Conservation (phyloP, 2,329 filamentous ascomycete genomes). For the Harringtonia aguacate region DNA sequence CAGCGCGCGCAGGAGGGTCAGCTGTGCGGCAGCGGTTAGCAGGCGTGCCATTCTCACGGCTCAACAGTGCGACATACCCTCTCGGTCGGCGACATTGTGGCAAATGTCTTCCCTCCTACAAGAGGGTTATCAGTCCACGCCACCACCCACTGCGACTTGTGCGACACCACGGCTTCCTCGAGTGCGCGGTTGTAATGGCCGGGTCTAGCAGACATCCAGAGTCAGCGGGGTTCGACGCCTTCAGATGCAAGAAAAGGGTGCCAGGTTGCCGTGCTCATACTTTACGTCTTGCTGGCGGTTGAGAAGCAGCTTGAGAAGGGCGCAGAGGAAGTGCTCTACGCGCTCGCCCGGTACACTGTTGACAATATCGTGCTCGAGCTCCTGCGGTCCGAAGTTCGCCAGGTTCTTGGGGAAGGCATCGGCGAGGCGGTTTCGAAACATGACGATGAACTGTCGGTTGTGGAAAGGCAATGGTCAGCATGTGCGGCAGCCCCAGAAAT, state of each 20-base stretch:
- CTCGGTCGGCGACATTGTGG: conserved; percentile 69
- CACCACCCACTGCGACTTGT: conserved; percentile 80
- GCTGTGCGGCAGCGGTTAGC: conserved; percentile 34
- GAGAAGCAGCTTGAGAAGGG: conserved; percentile 73
- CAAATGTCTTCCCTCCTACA: conserved; percentile 69
- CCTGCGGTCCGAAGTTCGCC: conserved; percentile 85
- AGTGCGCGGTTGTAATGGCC: conserved; percentile 89
- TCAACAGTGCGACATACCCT: conserved; percentile 45
- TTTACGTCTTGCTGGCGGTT: conserved; percentile 99
- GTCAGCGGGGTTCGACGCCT: no score
- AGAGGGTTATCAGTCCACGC: conserved; percentile 82
- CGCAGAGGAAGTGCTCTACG: conserved; percentile 81
- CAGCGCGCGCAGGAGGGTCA: conserved; percentile 72
- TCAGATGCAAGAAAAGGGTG: neutral
- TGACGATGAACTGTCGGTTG: conserved; percentile 75
- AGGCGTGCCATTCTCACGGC: neutral
- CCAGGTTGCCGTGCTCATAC: conserved; percentile 37
- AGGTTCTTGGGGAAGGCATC: conserved; percentile 83
- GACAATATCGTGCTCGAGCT: conserved; percentile 78
- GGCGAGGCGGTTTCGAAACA: conserved; percentile 90
- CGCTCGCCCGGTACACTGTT: conserved; percentile 71
- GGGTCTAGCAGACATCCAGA: conserved; percentile 57
- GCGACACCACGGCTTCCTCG: conserved; percentile 79
- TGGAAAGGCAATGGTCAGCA: conserved; percentile 18
- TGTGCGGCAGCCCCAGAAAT: conserved; percentile 3